A percentile compares a stretch with the other conserved stretches of the same genome.
phyloP scores from a whole-genome alignment of 768 basidiomycete genomes.

The Favolaschia claudopus region DNA sequence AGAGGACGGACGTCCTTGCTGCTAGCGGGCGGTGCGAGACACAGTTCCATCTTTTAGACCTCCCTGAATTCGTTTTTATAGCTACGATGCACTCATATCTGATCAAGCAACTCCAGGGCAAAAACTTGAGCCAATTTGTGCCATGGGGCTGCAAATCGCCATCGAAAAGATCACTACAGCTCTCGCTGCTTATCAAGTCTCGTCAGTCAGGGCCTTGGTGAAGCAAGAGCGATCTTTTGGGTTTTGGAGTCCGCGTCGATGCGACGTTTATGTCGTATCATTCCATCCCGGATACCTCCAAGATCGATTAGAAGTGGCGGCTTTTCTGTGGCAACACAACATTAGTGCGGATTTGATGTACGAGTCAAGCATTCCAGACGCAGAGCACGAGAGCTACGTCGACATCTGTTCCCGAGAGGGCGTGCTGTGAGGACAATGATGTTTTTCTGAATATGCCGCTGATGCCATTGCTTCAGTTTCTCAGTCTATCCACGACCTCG shows the following conservation, averaged over 20 bases:
- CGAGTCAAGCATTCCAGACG: conserved; percentile 70
- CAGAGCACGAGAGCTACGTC: conserved; percentile 68
- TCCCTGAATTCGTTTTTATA: conserved; percentile 32
- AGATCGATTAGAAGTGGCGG: conserved; percentile 79
- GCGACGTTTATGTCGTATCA: conserved; percentile 87
- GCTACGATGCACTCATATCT: conserved; percentile 77
- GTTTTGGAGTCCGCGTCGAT: conserved; percentile 88
- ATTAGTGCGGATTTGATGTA: conserved; percentile 93
- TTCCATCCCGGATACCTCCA: conserved; percentile 78
- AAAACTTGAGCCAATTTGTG: conserved; percentile 63
- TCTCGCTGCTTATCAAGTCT: conserved; percentile 74
- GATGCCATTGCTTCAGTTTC: conserved; percentile 37
- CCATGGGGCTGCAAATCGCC: conserved; percentile 78
- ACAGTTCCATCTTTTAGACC: background rate
- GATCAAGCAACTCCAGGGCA: conserved; percentile 65
- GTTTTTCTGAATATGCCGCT: background rate
- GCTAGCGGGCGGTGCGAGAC: conserved; percentile 76
- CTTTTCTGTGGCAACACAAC: conserved; percentile 79
- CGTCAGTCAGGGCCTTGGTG: conserved; percentile 70
- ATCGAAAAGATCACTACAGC: conserved; percentile 79
- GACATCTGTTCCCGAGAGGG: conserved; percentile 83
- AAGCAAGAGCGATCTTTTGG: conserved; percentile 87
- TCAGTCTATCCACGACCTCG: conserved; percentile 61
- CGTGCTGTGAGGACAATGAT: conserved; percentile 64
- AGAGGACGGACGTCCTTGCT: conserved; percentile 74